Percentiles rank a stretch among this genome's conserved stretches.
These are phyloP conservation scores for Penicillium coprophilum DNA, from an alignment of 495 filamentous ascomycete species.

Conservation along the genomic window DNA sequence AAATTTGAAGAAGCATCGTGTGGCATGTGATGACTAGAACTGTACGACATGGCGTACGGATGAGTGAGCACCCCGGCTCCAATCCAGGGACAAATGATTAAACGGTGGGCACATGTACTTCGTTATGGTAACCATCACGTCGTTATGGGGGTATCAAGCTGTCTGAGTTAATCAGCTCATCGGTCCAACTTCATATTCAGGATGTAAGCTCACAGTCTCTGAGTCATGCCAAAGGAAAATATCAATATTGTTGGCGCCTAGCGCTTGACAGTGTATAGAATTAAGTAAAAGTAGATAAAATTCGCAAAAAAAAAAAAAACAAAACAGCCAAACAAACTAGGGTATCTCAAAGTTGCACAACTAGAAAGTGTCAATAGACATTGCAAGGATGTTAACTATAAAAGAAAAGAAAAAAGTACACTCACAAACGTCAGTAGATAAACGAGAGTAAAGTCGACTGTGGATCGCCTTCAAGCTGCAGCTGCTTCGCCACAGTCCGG, in stretches of 20 bases:
- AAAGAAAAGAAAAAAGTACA: conserved; percentile 1
- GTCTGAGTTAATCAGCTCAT: conserved; percentile 3
- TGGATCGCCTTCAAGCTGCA: conserved; percentile 35
- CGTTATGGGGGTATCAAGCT: not conserved
- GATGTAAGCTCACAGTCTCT: not conserved
- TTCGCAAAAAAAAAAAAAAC: not conserved
- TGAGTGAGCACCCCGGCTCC: conserved; percentile 26
- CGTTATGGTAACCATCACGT: conserved; percentile 39
- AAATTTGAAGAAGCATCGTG: conserved; percentile 29
- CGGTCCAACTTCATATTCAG: not conserved
- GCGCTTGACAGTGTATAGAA: conserved; percentile 11
- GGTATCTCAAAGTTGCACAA: conserved; percentile 17
- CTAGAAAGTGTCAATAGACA: conserved; percentile 16
- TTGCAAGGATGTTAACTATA: conserved; percentile 11
- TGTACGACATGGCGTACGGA: conserved; percentile 42
- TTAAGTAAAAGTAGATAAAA: conserved; percentile 15
- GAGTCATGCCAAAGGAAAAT: conserved; percentile 15
- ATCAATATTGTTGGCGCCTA: conserved; percentile 14
- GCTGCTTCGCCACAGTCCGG: conserved; percentile 46
- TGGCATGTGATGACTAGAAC: conserved; percentile 37
- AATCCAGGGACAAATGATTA: conserved; percentile 31
- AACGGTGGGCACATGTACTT: conserved; percentile 26
- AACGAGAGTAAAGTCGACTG: conserved; percentile 27
- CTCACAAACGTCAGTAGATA: conserved; percentile 25
- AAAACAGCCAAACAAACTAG: too few relatives aligned